Base-by-base conservation (phyloP, 2,329 filamentous ascomycete species). In the Stenocarpella maydis region DNA sequence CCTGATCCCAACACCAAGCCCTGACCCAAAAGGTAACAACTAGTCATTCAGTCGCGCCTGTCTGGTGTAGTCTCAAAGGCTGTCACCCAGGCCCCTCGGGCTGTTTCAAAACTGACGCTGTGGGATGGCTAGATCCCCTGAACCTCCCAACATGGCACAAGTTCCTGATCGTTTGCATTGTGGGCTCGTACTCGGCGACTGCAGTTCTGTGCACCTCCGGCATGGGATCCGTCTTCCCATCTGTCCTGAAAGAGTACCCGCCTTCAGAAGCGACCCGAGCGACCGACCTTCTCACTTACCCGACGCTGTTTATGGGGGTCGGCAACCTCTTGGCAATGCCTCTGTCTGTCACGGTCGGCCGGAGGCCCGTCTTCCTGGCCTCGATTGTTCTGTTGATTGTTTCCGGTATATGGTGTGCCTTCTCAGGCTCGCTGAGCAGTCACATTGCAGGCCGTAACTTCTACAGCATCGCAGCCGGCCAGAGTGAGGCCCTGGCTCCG, bases 131-230 rank as follows among this genome's bases (percentile, higher is more conserved):
- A 55, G 53, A 55, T 2, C 53, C 53, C 12, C 34, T 55, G 1
- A 55, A 55, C 17, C 53, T 55, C 12, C 53, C 53, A 26, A 55
- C 9, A 55, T 55, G 53, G 53, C 53, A 55, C 53, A 55, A 55
- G 7, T 55, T 37, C 34, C 9, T 55, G 12, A 55, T 55, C 21
- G 21, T 55, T 12, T 17, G 37, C 31, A 39, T 55, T 39, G 53
- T 55, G 31, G 53, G 19, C 2, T 55, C 34, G n/a, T 55, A 55
- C 9, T 55, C 53, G 15, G 53, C 31, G 12, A 55, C 34, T 19
- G 21, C 53, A 3, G 53, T 55, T 19, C 53, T 55, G 9, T 37
- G 31, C n/a, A 55, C 53, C 7, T 55, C 53, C 4, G 31, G 53
- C 12, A 21, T 55, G 31, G 31, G 31, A 17, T 37, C 53, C 3